Conservation (phyloP, 1,139 yeast genomes). For the Geotrichum cucujoidarum region DNA sequence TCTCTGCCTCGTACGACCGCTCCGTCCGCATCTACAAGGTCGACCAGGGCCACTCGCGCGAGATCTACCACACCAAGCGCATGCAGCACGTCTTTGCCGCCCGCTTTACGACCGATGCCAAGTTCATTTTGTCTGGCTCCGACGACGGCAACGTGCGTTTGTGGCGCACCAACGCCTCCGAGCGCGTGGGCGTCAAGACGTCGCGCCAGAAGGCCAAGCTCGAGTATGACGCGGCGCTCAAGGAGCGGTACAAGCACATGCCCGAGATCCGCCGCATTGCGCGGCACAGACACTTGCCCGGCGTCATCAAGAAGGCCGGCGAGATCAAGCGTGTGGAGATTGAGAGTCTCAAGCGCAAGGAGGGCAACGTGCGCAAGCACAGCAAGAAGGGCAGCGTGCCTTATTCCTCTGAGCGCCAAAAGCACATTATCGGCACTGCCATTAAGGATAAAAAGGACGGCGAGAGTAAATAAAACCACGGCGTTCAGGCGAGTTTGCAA, state of each 20-base stretch:
- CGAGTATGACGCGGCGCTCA: constrained; percentile 86
- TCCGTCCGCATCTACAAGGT: constrained; percentile 76
- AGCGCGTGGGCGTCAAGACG: constrained; percentile 74
- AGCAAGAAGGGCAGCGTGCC: constrained; percentile 65
- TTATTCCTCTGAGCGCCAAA: constrained; percentile 58
- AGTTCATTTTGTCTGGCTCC: constrained; percentile 82
- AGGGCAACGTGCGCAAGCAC: constrained; percentile 75
- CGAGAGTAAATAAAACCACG: not conserved
- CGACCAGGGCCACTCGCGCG: constrained; percentile 87
- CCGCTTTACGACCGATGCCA: constrained; percentile 80
- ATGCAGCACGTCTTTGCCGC: constrained; percentile 93
- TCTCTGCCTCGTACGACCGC: constrained; percentile 92
- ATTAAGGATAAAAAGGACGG: constrained; percentile 42
- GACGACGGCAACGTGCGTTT: constrained; percentile 93
- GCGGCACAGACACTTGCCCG: constrained; percentile 88
- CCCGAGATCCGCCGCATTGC: constrained; percentile 90
- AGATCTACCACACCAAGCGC: constrained; percentile 91
- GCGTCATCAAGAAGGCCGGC: constrained; percentile 77
- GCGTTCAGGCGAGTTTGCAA: no score
- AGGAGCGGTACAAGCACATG: constrained; percentile 91
- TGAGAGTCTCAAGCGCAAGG: constrained; percentile 69
- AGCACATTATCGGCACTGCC: constrained; percentile 80
- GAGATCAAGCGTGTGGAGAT: constrained; percentile 78
- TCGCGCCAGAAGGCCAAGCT: constrained; percentile 74
- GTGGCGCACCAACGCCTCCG: constrained; percentile 88